Conservation (phyloP, 345 rosid genomes). For the Noccaea bulbosa region DNA sequence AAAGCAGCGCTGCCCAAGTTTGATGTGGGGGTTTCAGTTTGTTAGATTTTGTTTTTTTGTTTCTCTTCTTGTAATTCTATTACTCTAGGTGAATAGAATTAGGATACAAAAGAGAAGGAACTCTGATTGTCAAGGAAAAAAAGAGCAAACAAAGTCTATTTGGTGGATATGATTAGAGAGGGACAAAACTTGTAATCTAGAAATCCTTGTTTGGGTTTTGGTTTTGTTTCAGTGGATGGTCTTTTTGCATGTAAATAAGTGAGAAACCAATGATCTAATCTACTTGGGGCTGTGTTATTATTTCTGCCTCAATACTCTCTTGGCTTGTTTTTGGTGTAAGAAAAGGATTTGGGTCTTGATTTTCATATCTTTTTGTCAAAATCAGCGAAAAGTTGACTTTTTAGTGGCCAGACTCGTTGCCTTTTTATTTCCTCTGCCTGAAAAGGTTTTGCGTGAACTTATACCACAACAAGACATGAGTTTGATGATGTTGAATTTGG, state of each 20-base stretch:
- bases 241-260: constrained; percentile 39
- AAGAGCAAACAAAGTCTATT: constrained; percentile 21
- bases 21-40: constrained; percentile 27
- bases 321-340: constrained; percentile 18
- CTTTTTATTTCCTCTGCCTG: too few relatives aligned
- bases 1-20: constrained; percentile 19
- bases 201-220: constrained; percentile 28
- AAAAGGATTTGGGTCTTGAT: constrained; percentile 10
- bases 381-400: neutral
- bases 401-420: too few relatives aligned
- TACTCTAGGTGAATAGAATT: constrained; percentile 41
- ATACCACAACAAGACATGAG: neutral
- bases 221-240: constrained; percentile 38
- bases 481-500: neutral
- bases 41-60: constrained; percentile 2
- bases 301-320: constrained; percentile 30
- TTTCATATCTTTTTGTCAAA: neutral
- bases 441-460: too few relatives aligned
- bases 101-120: constrained; percentile 40
- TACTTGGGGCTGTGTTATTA: constrained; percentile 36
- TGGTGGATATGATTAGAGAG: constrained; percentile 30
- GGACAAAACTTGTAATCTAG: constrained; percentile 29
- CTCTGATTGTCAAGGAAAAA: constrained; percentile 30
- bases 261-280: constrained; percentile 34
- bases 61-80: constrained; percentile 41